A percentile compares a stretch with the other conserved stretches of the same genome.
Conservation (phyloP, 805 yeast genomes). For the Candida patagonica region DNA sequence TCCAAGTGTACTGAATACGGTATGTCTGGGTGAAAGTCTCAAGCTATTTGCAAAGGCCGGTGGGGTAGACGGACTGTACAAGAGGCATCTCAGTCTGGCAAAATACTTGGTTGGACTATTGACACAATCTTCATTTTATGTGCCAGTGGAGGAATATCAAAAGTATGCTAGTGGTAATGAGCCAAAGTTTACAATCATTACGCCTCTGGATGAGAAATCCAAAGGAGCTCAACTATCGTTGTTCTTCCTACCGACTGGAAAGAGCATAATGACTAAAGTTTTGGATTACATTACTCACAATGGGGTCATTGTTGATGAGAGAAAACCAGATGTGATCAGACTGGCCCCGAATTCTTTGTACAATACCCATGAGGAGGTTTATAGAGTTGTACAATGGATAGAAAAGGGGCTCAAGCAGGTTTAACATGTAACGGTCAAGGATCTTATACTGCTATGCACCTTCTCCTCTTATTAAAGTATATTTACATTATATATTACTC, state of each 20-base stretch:
- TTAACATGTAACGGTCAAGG: no score
- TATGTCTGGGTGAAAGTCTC: constrained; percentile 58
- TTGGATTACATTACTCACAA: constrained; percentile 36
- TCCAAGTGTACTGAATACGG: constrained; percentile 81
- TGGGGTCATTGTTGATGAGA: constrained; percentile 78
- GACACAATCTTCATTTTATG: constrained; percentile 37
- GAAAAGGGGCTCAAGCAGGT: constrained; percentile 24
- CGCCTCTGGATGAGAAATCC: constrained; percentile 49
- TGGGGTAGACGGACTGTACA: constrained; percentile 50
- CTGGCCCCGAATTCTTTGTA: constrained; percentile 83
- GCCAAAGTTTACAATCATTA: constrained; percentile 50
- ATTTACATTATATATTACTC: no score
- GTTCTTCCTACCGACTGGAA: constrained; percentile 45
- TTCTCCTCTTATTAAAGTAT: neutral
- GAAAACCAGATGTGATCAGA: constrained; percentile 84
- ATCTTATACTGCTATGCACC: neutral
- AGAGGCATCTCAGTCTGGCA: constrained; percentile 51
- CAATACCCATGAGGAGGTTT: constrained; percentile 63
- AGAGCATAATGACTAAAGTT: constrained; percentile 54
- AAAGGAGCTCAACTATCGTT: constrained; percentile 81
- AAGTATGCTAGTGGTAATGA: neutral
- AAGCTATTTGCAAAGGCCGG: constrained; percentile 51
- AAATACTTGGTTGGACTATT: constrained; percentile 43
- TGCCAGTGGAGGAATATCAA: constrained; percentile 21
- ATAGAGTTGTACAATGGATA: constrained; percentile 36